Conservation (phyloP, 345 rosid species). For the Hirschfeldia incana region DNA sequence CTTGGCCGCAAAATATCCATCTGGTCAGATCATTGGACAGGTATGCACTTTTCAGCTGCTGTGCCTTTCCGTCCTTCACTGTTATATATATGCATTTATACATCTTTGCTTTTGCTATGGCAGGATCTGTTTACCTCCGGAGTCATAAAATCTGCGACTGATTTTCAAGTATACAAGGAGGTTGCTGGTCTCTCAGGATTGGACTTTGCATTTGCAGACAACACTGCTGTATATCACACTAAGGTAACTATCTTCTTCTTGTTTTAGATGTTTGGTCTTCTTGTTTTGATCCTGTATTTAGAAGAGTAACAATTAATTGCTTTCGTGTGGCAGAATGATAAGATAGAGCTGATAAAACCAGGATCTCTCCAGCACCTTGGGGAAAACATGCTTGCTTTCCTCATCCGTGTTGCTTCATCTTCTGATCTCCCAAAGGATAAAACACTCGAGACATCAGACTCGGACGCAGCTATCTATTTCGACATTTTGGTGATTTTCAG, state of each 20-base stretch:
- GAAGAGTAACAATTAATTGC: conserved; percentile 20
- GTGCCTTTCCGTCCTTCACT: neutral
- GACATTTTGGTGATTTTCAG: conserved; percentile 72
- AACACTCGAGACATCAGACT: conserved; percentile 35
- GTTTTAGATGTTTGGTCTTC: neutral
- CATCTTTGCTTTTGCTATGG: conserved; percentile 30
- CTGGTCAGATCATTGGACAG: conserved; percentile 75
- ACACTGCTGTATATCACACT: conserved; percentile 63
- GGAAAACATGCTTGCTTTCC: conserved; percentile 94
- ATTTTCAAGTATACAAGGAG: conserved; percentile 93
- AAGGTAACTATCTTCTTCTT: neutral
- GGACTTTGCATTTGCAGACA: conserved; percentile 89
- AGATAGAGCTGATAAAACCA: conserved; percentile 72
- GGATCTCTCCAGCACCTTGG: conserved; percentile 99
- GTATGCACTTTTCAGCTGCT: conserved; percentile 41
- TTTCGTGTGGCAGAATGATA: conserved; percentile 74
- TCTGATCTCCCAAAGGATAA: conserved; percentile 52
- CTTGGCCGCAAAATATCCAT: conserved; percentile 77
- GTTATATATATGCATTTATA: conserved; percentile 4
- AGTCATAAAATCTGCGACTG: conserved; percentile 75
- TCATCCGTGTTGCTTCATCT: conserved; percentile 65
- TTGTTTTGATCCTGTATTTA: conserved; percentile 6
- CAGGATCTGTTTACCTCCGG: conserved; percentile 92
- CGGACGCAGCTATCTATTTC: conserved; percentile 59
- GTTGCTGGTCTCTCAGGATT: conserved; percentile 93